Evolutionary conservation across 306 rosid genomes (phyloP), one percentile per base, ranked within the genome.

Genomic region (Coriaria nepalensis): DNA sequence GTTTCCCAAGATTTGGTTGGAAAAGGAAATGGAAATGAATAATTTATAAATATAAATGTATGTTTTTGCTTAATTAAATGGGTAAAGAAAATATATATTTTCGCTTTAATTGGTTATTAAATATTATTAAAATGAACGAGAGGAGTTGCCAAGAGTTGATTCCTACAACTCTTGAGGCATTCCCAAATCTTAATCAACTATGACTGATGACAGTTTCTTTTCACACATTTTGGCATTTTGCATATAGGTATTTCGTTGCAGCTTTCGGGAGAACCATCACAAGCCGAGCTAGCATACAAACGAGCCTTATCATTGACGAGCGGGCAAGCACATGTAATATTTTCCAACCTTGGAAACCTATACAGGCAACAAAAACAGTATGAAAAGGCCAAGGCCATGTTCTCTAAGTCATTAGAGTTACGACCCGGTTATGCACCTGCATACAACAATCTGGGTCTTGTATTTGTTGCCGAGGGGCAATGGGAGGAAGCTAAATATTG

Each of bases 391-490:
- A 90, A 84, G 72, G 94, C 97, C 35, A 84, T 90, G 95, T 77
- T 77, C 55, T 60, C 97, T 0, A 90, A 90, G 68, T 68, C 94
- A 13, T 93, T 90, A 43, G 95, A 84, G 53, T 71, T 90, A 38
- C 77, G 60, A 47, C 92, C 97, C 10, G 95, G 93, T 47, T 90
- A 90, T 68, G 92, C 97, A 60, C 95, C 94, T 35, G 95, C 95
- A 35, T 77, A 70, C 58, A 84, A 84, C 78, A 90, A 90, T 59
- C 67, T 90, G 44, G 95, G 97, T 45, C 90, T 90, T 15, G 97
- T 84, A 36, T 84, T 90, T 71, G 74, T 84, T 45, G 93, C 97
- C 2, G 95, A 90, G 80, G 82, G 93, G 62, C 69, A 62, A 47
- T 74, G 65, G 88, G 97, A 81, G 67, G 97, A 81, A 65, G 97